A percentile compares a stretch with the other conserved stretches of the same genome.
Evolutionary conservation across 148 eudicot species (phyloP).

Genomic region (Camellia granthamiana): DNA sequence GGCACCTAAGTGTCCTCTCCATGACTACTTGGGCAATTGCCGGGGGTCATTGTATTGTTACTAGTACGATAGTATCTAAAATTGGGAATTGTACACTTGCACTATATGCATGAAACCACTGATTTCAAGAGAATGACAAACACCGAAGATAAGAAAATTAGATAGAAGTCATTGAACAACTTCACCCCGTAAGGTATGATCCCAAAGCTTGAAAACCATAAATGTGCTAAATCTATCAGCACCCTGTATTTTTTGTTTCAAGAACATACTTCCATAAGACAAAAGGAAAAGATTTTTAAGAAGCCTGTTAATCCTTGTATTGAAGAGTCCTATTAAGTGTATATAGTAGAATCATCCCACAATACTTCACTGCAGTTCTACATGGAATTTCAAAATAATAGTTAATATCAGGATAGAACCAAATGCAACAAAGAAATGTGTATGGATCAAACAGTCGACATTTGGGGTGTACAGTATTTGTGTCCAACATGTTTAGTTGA

Average conservation of each 20-base stretch:
- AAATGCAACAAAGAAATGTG: neutral
- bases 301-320: neutral
- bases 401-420: neutral
- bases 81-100: neutral
- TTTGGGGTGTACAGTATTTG: too few species aligned
- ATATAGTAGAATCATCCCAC: too few species aligned
- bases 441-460: too few species aligned
- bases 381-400: neutral
- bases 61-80: neutral
- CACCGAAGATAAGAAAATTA: too few species aligned
- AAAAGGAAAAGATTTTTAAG: too few species aligned
- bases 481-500: too few species aligned
- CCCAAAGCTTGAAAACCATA: neutral
- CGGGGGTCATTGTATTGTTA: too few species aligned
- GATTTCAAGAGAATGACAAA: too few species aligned
- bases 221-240: conserved; percentile 6
- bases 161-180: too few species aligned
- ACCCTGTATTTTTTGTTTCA: neutral
- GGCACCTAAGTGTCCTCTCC: too few species aligned
- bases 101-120: neutral
- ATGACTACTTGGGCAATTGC: too few species aligned
- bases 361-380: conserved; percentile 14
- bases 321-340: conserved; percentile 2
- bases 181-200: neutral
- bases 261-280: neutral